A percentile compares a stretch with the other conserved stretches of the same genome.
phyloP scores from a whole-genome alignment of 1,284 basidiomycete genomes.

The Ganoderma sinense region DNA sequence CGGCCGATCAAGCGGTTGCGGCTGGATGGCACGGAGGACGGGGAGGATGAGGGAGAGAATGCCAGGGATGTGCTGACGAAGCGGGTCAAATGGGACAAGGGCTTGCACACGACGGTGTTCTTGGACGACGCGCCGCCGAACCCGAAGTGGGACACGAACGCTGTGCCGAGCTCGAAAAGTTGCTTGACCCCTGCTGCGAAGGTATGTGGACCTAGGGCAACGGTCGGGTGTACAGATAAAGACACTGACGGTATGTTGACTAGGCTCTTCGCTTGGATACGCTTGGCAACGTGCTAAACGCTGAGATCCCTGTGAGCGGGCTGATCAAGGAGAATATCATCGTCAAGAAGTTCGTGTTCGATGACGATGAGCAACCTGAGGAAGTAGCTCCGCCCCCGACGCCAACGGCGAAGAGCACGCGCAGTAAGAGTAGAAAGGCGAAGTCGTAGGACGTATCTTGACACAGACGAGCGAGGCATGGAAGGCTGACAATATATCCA shows the following conservation, averaged over 20 bases:
- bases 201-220: slow-evolving; percentile 46
- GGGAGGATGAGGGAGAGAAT: slow-evolving; percentile 52
- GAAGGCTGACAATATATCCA: slow-evolving; percentile 25
- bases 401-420: slow-evolving; percentile 52
- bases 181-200: slow-evolving; percentile 73
- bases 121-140: slow-evolving; percentile 66
- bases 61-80: slow-evolving; percentile 76
- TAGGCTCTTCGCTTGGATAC: slow-evolving; percentile 75
- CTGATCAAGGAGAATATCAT: slow-evolving; percentile 72
- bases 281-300: slow-evolving; percentile 76
- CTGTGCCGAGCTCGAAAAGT: slow-evolving; percentile 57
- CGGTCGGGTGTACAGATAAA: not conserved
- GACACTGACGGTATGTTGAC: slow-evolving; percentile 3
- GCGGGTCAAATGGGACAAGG: slow-evolving; percentile 83
- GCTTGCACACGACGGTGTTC: slow-evolving; percentile 66
- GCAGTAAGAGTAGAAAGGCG: slow-evolving; percentile 52
- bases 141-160: slow-evolving; percentile 51
- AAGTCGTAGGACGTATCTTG: slow-evolving; percentile 37
- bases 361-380: slow-evolving; percentile 53
- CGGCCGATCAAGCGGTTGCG: slow-evolving; percentile 43
- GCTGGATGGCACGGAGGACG: slow-evolving; percentile 43
- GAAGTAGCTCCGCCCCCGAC: slow-evolving; percentile 38
- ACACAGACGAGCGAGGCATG: not conserved
- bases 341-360: slow-evolving; percentile 86
- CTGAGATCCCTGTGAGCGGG: slow-evolving; percentile 65